Percentiles rank a stretch among this genome's conserved stretches.
These are phyloP conservation scores for Eucalyptus coolabah DNA, from an alignment of 345 rosid genomes.

Conservation along the genomic window DNA sequence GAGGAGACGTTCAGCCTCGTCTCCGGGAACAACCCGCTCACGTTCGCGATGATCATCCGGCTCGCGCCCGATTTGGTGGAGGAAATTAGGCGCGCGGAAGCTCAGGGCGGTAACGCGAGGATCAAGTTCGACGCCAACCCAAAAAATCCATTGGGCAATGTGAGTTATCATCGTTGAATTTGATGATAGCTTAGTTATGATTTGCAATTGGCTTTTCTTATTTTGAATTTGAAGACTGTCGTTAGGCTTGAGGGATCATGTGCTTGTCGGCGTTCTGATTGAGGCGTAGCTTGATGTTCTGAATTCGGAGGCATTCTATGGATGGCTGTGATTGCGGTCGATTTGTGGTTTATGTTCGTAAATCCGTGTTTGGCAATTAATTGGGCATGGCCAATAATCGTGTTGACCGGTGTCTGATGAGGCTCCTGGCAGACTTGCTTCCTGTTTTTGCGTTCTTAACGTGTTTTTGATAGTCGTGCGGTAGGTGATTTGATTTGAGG, in stretches of 20 bases:
- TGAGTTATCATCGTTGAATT: conserved; percentile 23
- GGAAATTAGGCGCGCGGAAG: conserved; percentile 73
- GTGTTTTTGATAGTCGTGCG: background rate
- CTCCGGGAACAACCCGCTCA: conserved; percentile 43
- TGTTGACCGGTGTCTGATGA: background rate
- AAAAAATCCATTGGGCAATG: conserved; percentile 57
- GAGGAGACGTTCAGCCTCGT: conserved; percentile 67
- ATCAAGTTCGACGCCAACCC: conserved; percentile 81
- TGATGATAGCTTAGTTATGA: background rate
- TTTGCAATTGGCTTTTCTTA: background rate
- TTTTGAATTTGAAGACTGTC: background rate
- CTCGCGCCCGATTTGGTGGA: conserved; percentile 82
- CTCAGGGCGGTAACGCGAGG: conserved; percentile 59
- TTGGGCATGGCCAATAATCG: background rate
- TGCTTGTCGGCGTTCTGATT: background rate
- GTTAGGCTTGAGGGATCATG: background rate
- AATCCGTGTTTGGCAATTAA: background rate
- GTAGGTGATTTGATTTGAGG: background rate
- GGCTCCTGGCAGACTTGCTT: background rate
- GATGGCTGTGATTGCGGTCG: background rate
- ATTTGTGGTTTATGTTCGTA: background rate
- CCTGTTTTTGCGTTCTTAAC: background rate
- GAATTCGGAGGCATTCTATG: background rate
- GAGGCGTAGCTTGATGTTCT: background rate
- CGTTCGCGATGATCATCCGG: conserved; percentile 71